phyloP scores from a whole-genome alignment of 495 filamentous ascomycete genomes.

The Staphylotrichum longicolle region DNA sequence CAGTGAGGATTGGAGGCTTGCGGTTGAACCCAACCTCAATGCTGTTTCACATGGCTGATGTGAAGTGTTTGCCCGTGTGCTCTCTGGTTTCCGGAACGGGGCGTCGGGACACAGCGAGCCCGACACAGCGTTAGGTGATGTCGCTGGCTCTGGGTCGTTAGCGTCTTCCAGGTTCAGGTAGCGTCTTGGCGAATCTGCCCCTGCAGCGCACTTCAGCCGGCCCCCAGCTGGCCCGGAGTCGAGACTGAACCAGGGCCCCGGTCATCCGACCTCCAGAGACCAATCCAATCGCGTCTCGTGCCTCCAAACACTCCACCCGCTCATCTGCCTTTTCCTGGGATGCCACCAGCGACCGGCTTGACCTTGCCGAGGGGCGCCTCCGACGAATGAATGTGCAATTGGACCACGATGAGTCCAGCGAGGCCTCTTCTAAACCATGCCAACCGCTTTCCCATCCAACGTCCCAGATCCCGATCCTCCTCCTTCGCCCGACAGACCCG shows the following conservation, averaged over 20 bases:
- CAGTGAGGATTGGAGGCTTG: too few species aligned
- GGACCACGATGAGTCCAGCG: slow-evolving; percentile 11
- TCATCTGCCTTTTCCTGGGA: slow-evolving; percentile 20
- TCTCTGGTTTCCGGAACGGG: too few species aligned
- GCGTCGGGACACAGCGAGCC: too few species aligned
- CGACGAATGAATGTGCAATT: slow-evolving; percentile 12
- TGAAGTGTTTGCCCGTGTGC: too few species aligned
- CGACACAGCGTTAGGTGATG: too few species aligned
- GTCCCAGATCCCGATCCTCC: neutral
- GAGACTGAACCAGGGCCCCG: neutral
- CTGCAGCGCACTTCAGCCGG: neutral
- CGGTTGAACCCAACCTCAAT: too few species aligned
- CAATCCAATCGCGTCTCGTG: slow-evolving; percentile 23
- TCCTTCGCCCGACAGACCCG: neutral
- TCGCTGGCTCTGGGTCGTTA: neutral
- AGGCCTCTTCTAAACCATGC: slow-evolving; percentile 19
- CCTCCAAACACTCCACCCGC: slow-evolving; percentile 14
- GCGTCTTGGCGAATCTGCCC: slow-evolving; percentile 5
- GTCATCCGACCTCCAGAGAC: slow-evolving; percentile 7
- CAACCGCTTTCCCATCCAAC: slow-evolving; percentile 15
- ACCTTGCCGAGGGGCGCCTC: slow-evolving; percentile 15
- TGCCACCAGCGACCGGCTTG: slow-evolving; percentile 8
- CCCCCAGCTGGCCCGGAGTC: too few species aligned
- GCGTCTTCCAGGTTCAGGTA: neutral
- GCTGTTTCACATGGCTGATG: too few species aligned